Evolutionary conservation across 495 filamentous ascomycete species (phyloP), one percentile per base, ranked within the genome.

Genomic region (Coniosporium apollinis): DNA sequence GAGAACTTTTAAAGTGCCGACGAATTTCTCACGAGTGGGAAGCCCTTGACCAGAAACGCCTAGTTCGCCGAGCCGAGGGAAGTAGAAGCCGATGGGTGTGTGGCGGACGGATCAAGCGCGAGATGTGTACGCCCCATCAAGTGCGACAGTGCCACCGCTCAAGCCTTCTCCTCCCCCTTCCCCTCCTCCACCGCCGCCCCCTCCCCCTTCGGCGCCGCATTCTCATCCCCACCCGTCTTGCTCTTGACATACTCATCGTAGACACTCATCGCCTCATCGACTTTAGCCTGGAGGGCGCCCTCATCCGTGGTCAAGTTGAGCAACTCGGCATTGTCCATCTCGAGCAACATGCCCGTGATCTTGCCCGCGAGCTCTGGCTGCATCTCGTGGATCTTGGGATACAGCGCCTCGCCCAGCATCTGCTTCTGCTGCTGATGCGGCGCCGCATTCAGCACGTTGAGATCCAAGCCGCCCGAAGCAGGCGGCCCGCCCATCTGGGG

Each of bases 191-290:
- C n/a, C n/a, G n/a, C n/a, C n/a, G n/a, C n/a, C n/a, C n/a, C n/a
- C n/a, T n/a, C n/a, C n/a, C n/a, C n/a, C n/a, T n/a, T n/a, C n/a
- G n/a, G n/a, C n/a, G n/a, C n/a, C n/a, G n/a, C n/a, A n/a, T n/a
- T n/a, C n/a, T n/a, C n/a, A n/a, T n/a, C n/a, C n/a, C n/a, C n/a
- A n/a, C n/a, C n/a, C n/a, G n/a, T 49, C 51, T 79, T 74, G 56
- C 71, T 76, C 72, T 94, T 94, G 58, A 94, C 75, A 52, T 99
- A 99, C 56, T 96, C 91, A 48, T 99, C 82, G 57, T 94, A 99
- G 42, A 99, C 89, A 42, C 67, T 80, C 52, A 99, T 74, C 38
- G 89, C 89, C 64, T 99, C 89, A 42, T 87, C 79, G 34, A 99
- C 89, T 76, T 99, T 99, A 51, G 76, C 72, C 47, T 78, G 76